Evolutionary conservation across 148 eudicot species (phyloP).

Genomic region (Fagopyrum esculentum): DNA sequence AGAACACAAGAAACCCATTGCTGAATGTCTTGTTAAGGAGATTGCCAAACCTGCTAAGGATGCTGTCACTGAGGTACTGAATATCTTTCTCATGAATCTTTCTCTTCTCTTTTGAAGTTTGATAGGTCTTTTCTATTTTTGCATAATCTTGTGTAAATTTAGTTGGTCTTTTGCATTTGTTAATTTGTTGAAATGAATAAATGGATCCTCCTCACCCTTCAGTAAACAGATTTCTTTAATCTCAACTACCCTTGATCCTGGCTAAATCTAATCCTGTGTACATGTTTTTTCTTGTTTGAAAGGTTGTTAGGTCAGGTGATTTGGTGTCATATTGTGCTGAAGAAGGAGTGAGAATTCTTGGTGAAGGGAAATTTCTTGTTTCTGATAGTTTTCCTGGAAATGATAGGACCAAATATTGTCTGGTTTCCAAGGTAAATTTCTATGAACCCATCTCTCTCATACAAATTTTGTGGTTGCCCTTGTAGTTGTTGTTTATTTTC

Average conservation of each 20-base stretch:
- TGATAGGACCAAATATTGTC: constrained; percentile 95
- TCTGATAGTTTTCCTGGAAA: constrained; percentile 99
- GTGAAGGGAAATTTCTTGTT: constrained; percentile 85
- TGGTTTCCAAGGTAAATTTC: constrained; percentile 75
- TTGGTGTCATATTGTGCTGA: constrained; percentile 91
- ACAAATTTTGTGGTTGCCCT: not conserved
- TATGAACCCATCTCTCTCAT: not conserved
- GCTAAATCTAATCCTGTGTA: not conserved
- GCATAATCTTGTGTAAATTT: constrained; percentile 10
- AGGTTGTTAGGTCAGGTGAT: constrained; percentile 99
- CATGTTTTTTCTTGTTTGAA: constrained; percentile 3
- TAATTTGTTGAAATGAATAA: not conserved
- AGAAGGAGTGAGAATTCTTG: constrained; percentile 95
- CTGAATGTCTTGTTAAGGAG: constrained; percentile 86
- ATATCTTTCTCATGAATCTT: not conserved
- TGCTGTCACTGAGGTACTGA: constrained; percentile 77
- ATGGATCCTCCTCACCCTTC: not conserved
- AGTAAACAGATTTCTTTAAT: not conserved
- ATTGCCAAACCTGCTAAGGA: constrained; percentile 98
- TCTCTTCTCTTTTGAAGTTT: not conserved
- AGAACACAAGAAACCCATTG: constrained; percentile 83
- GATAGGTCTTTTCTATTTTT: not conserved
- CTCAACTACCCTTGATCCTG: not conserved
- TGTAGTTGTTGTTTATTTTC: not conserved
- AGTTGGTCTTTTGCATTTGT: not conserved